phyloP scores from a whole-genome alignment of 2,329 filamentous ascomycete species.

The Alternaria longipes region DNA sequence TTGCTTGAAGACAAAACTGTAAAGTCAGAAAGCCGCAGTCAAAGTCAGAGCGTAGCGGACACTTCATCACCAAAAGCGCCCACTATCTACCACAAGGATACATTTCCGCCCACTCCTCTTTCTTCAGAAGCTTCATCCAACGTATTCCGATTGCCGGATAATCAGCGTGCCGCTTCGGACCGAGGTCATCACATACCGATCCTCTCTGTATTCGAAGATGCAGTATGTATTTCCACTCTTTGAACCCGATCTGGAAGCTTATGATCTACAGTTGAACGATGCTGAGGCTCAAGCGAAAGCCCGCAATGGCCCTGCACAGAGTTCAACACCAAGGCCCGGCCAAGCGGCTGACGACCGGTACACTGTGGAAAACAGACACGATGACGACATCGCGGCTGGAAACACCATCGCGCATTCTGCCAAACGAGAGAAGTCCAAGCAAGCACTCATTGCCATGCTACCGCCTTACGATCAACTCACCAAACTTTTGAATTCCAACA shows the following conservation, averaged over 20 bases:
- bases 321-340: constrained; percentile 25
- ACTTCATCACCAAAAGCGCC: constrained; percentile 40
- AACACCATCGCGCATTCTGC: constrained; percentile 32
- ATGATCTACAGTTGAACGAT: constrained; percentile 45
- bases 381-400: constrained; percentile 37
- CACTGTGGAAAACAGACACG: constrained; percentile 43
- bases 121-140: constrained; percentile 44
- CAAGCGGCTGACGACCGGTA: constrained; percentile 31
- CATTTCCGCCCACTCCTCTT: constrained; percentile 45
- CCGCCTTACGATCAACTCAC: constrained; percentile 48
- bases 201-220: constrained; percentile 52
- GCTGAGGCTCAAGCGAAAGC: constrained; percentile 44
- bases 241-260: constrained; percentile 17
- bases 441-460: constrained; percentile 47
- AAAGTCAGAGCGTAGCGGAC: constrained; percentile 36
- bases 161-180: constrained; percentile 35
- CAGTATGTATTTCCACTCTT: constrained; percentile 36
- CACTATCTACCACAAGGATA: constrained; percentile 34
- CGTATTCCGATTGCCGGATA: constrained; percentile 26
- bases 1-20: constrained; percentile 49
- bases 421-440: constrained; percentile 49
- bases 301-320: constrained; percentile 31
- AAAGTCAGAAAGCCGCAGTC: constrained; percentile 40
- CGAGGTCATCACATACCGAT: constrained; percentile 49
- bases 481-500: constrained; percentile 46